Evolutionary conservation across 495 filamentous ascomycete genomes (phyloP).

Genomic region (Podospora pseudocomata): DNA sequence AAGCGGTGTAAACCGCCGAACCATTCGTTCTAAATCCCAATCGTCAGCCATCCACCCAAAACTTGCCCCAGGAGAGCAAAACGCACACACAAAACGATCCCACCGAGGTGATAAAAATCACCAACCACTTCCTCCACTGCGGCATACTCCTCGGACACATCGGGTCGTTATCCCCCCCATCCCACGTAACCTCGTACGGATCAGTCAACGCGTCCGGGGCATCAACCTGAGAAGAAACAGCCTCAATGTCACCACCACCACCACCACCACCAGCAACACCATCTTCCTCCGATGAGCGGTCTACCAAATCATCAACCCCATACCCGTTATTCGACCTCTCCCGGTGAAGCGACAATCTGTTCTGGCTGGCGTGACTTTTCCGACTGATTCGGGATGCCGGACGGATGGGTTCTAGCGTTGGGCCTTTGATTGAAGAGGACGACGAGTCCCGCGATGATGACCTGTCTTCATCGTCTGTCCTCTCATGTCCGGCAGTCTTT

Average conservation of each 20-base stretch:
- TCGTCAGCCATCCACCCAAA: not conserved
- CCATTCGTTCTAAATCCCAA: slow-evolving; percentile 65
- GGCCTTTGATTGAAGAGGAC: not conserved
- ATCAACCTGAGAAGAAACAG: not conserved
- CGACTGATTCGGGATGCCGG: slow-evolving; percentile 2
- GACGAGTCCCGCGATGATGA: not conserved
- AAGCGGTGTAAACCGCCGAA: slow-evolving; percentile 84
- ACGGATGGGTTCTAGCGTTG: slow-evolving; percentile 1
- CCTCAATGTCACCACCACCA: slow-evolving; percentile 1
- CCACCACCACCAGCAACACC: too few species aligned
- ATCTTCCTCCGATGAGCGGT: slow-evolving; percentile 22
- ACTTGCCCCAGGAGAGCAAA: too few species aligned
- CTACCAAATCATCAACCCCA: slow-evolving; percentile 50
- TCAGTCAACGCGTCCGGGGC: slow-evolving; percentile 35
- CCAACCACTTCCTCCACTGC: slow-evolving; percentile 70
- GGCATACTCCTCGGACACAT: slow-evolving; percentile 67
- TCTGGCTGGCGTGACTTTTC: slow-evolving; percentile 8
- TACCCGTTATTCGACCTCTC: slow-evolving; percentile 60
- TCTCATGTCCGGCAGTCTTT: not conserved
- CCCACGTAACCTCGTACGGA: slow-evolving; percentile 65
- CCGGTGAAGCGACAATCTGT: slow-evolving; percentile 24
- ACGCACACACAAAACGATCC: slow-evolving; percentile 84
- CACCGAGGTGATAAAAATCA: slow-evolving; percentile 64
- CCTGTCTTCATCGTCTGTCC: not conserved
- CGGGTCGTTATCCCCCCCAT: slow-evolving; percentile 67